A percentile compares a stretch with the other conserved stretches of the same genome.
These are phyloP conservation scores for Astragalus glycyphyllos DNA, from an alignment of 306 rosid genomes.

Conservation along the genomic window DNA sequence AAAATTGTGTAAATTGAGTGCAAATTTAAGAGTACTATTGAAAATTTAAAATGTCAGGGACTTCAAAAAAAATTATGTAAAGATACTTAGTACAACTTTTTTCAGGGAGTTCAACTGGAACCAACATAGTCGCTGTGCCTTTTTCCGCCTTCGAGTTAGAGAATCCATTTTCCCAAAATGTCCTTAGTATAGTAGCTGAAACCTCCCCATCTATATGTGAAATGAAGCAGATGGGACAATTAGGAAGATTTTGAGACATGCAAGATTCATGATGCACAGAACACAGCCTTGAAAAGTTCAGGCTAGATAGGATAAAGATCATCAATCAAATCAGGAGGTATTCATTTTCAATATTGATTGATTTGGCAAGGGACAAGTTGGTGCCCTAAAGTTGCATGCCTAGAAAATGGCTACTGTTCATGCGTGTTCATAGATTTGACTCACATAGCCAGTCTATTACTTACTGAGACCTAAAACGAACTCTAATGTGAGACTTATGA, in stretches of 20 bases:
- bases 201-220: neutral
- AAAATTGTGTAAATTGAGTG: too few species aligned
- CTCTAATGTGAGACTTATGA: too few species aligned
- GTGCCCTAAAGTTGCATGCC: constrained; percentile 34
- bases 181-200: neutral
- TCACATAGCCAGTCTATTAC: neutral
- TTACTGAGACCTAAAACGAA: too few species aligned
- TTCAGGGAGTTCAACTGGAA: too few species aligned
- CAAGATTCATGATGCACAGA: constrained; percentile 34
- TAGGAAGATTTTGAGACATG: constrained; percentile 41
- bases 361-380: constrained; percentile 8
- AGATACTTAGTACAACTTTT: too few species aligned
- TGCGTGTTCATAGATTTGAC: constrained; percentile 25
- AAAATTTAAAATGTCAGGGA: too few species aligned
- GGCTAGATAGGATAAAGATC: constrained; percentile 30
- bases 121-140: too few species aligned
- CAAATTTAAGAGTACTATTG: too few species aligned
- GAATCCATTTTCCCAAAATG: too few species aligned
- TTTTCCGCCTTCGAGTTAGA: too few species aligned
- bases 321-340: constrained; percentile 44
- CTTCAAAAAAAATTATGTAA: too few species aligned
- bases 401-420: constrained; percentile 23
- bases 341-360: constrained; percentile 39
- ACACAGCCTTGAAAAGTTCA: constrained; percentile 20
- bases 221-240: constrained; percentile 48